A percentile compares a stretch with the other conserved stretches of the same genome.
Conservation (phyloP, 805 yeast genomes). For the Sungouiella thailandica region DNA sequence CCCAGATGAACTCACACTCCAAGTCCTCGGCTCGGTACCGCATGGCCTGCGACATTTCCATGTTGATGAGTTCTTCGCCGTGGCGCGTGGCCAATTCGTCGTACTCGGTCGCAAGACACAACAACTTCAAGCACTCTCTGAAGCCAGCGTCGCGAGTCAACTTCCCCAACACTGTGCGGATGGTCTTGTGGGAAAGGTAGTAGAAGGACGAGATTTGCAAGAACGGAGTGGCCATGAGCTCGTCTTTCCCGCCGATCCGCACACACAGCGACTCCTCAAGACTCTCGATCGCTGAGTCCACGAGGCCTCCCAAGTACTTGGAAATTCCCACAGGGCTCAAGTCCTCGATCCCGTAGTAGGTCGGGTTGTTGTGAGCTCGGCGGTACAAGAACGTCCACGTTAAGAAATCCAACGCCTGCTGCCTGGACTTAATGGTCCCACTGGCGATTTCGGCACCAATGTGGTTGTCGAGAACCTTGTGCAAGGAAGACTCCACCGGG, state of each 20-base stretch:
- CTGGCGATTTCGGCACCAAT: conserved; percentile 76
- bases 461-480: conserved; percentile 72
- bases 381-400: conserved; percentile 75
- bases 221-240: conserved; percentile 68
- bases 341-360: conserved; percentile 71
- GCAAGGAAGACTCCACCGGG: conserved; percentile 78
- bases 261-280: conserved; percentile 74
- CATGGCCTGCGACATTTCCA: conserved; percentile 52
- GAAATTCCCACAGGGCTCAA: conserved; percentile 50
- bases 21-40: conserved; percentile 55
- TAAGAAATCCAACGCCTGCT: conserved; percentile 68
- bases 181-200: conserved; percentile 86
- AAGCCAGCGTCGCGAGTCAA: conserved; percentile 27
- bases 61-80: conserved; percentile 74
- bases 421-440: conserved; percentile 59
- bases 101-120: conserved; percentile 68
- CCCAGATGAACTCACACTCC: conserved; percentile 67
- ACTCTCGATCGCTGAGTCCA: conserved; percentile 64
- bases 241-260: conserved; percentile 40
- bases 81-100: conserved; percentile 88
- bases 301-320: conserved; percentile 53
- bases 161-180: conserved; percentile 42
- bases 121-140: conserved; percentile 57
- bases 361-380: conserved; percentile 72
- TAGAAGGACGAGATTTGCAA: conserved; percentile 85